A percentile compares a stretch with the other conserved stretches of the same genome.
Conservation (phyloP, 148 eudicot species). For the Rhododendron ovatum region DNA sequence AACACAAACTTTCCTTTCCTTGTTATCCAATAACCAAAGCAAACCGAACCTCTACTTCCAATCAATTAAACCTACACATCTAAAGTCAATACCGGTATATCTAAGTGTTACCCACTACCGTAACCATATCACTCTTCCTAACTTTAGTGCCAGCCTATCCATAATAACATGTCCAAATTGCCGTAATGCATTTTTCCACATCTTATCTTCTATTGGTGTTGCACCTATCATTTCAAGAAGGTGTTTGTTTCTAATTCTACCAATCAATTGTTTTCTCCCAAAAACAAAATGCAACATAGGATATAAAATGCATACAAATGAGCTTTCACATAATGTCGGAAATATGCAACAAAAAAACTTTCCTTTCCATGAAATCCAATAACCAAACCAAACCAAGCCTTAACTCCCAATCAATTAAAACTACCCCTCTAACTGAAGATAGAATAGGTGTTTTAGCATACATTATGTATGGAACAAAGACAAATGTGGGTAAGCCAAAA, state of each 20-base stretch:
- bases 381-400: too few relatives aligned
- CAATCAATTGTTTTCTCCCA: not conserved
- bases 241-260: not conserved
- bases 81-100: too few relatives aligned
- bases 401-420: too few relatives aligned
- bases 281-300: not conserved
- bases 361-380: too few relatives aligned
- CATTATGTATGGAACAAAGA: too few relatives aligned
- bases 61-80: not conserved
- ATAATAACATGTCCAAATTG: not conserved
- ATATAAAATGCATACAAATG: not conserved
- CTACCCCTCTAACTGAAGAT: too few relatives aligned
- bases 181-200: not conserved
- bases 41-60: not conserved
- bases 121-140: not conserved
- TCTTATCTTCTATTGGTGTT: not conserved
- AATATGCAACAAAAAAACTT: too few relatives aligned
- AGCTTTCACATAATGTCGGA: not conserved
- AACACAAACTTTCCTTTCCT: not conserved
- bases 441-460: too few relatives aligned
- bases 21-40: not conserved
- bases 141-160: not conserved
- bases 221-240: too few relatives aligned
- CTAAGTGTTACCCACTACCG: too few relatives aligned
- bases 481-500: too few relatives aligned